phyloP scores from a whole-genome alignment of 345 rosid species.

The Lumnitzera littorea region DNA sequence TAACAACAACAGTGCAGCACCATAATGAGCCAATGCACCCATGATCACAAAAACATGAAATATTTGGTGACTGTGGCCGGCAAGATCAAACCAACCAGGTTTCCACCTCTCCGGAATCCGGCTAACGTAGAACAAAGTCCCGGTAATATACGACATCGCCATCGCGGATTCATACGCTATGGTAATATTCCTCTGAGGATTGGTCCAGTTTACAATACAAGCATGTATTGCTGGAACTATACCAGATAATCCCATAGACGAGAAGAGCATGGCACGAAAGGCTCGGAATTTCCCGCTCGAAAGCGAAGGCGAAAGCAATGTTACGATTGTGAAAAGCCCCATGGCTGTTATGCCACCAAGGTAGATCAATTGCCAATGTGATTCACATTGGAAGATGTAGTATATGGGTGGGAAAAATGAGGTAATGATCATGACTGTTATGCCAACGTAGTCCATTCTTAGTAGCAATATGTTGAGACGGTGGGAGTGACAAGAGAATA shows the following conservation, averaged over 20 bases:
- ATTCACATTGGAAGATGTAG: conserved; percentile 78
- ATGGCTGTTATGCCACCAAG: conserved; percentile 63
- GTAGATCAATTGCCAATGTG: conserved; percentile 68
- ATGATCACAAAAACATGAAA: conserved; percentile 80
- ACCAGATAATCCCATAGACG: conserved; percentile 78
- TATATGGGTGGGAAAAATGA: conserved; percentile 85
- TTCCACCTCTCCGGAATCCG: conserved; percentile 76
- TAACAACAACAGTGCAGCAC: conserved; percentile 63
- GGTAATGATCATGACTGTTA: conserved; percentile 83
- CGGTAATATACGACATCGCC: conserved; percentile 72
- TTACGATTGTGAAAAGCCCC: conserved; percentile 66
- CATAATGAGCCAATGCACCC: conserved; percentile 92
- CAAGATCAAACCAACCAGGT: conserved; percentile 79
- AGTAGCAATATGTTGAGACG: conserved; percentile 45
- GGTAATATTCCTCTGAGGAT: conserved; percentile 51
- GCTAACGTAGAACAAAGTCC: conserved; percentile 58
- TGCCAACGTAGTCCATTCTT: conserved; percentile 67
- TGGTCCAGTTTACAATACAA: conserved; percentile 55
- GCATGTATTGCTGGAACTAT: conserved; percentile 64
- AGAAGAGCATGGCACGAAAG: conserved; percentile 61
- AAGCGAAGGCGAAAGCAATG: conserved; percentile 57
- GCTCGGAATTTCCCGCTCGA: conserved; percentile 50
- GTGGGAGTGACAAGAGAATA: conserved; percentile 76
- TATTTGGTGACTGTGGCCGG: conserved; percentile 89
- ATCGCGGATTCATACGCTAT: conserved; percentile 60